These are phyloP conservation scores for Celoporthe dispersa DNA, from an alignment of 2,329 filamentous ascomycete genomes.

Conservation along the genomic window DNA sequence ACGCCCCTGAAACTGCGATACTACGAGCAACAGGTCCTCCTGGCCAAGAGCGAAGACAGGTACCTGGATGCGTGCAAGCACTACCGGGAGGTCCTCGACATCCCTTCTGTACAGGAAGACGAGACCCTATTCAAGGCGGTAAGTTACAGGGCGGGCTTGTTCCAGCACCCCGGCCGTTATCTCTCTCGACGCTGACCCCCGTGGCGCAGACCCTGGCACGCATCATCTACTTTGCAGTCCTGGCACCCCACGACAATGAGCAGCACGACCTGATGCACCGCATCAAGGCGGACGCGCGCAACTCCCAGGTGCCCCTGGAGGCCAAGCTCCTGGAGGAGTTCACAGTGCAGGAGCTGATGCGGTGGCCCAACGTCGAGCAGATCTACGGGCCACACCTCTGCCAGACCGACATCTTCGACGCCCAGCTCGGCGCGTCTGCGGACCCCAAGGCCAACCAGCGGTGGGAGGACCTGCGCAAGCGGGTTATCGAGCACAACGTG, in stretches of 20 bases:
- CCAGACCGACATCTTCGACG: constrained; percentile 87
- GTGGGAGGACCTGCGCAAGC: constrained; percentile 95
- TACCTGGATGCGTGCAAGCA: constrained; percentile 98
- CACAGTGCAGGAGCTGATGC: constrained; percentile 95
- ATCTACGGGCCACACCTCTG: constrained; percentile 88
- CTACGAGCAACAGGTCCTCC: constrained; percentile 95
- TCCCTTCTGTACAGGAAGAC: constrained; percentile 91
- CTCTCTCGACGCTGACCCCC: neutral
- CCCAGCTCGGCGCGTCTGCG: constrained; percentile 62
- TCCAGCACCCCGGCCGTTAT: neutral
- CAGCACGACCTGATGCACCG: constrained; percentile 96
- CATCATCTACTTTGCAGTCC: constrained; percentile 96
- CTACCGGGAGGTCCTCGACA: constrained; percentile 95
- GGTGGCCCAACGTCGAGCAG: constrained; percentile 92
- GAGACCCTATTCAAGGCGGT: constrained; percentile 49
- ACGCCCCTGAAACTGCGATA: constrained; percentile 93
- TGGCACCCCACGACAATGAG: constrained; percentile 97
- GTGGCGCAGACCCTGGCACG: constrained; percentile 76
- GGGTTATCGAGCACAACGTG: constrained; percentile 98
- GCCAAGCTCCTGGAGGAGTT: constrained; percentile 90
- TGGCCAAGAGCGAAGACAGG: constrained; percentile 96
- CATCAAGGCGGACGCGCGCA: constrained; percentile 83
- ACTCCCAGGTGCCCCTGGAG: constrained; percentile 76
- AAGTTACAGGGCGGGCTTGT: neutral
- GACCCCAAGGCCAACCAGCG: constrained; percentile 83